Evolutionary conservation across 2,329 filamentous ascomycete genomes (phyloP).

Genomic region (Fusarium acutatum): DNA sequence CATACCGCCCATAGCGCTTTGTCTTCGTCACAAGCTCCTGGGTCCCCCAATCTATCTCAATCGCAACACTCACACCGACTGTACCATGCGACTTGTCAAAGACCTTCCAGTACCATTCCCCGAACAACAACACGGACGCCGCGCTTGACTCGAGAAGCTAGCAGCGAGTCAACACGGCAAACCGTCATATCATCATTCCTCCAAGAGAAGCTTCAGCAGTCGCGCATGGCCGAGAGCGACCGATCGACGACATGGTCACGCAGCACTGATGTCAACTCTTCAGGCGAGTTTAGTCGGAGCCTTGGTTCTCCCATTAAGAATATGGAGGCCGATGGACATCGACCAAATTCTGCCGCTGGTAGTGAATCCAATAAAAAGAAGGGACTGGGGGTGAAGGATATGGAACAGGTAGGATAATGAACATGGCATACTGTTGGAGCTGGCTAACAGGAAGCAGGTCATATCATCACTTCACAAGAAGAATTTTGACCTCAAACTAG

Average conservation of each 20-base stretch:
- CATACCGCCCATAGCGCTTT: conserved; percentile 54
- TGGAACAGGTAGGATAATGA: conserved; percentile 66
- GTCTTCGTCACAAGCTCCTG: conserved; percentile 51
- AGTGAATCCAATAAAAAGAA: conserved; percentile 59
- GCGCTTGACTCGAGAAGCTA: conserved; percentile 53
- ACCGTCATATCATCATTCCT: conserved; percentile 60
- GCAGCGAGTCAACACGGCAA: conserved; percentile 52
- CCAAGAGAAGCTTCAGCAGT: conserved; percentile 63
- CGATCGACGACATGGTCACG: conserved; percentile 48
- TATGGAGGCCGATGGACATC: conserved; percentile 47
- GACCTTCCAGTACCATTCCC: conserved; percentile 43
- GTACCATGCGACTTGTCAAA: conserved; percentile 51
- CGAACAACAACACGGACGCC: conserved; percentile 52
- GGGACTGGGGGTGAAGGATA: conserved; percentile 71
- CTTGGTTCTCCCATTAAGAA: conserved; percentile 52
- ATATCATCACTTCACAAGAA: conserved; percentile 76
- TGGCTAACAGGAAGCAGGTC: conserved; percentile 54
- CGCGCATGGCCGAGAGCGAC: conserved; percentile 60
- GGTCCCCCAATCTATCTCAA: conserved; percentile 47
- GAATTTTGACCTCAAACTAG: conserved; percentile 80
- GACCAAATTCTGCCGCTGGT: conserved; percentile 54
- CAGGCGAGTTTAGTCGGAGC: conserved; percentile 49
- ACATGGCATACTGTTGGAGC: too few relatives aligned
- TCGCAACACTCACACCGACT: conserved; percentile 51
- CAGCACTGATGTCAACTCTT: conserved; percentile 50